Conservation (phyloP, 2,329 filamentous ascomycete genomes). For the Amylocarpus encephaloides region DNA sequence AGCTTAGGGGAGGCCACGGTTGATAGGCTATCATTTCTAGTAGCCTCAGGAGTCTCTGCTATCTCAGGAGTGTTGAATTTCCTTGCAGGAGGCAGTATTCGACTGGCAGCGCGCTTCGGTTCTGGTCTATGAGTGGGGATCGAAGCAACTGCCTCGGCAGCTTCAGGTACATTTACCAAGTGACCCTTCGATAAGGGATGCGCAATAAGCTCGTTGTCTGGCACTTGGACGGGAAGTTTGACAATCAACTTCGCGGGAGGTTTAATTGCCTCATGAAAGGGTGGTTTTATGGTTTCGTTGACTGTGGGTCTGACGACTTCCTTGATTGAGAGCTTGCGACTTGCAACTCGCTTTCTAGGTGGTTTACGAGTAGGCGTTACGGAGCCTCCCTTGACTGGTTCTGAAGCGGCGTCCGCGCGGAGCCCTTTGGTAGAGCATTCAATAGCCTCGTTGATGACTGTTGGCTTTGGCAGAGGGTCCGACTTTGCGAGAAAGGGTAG, state of each 20-base stretch:
- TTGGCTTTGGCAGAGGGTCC: background rate
- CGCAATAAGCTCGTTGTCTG: no score
- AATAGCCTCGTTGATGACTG: background rate
- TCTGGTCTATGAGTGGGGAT: slow-evolving; percentile 9
- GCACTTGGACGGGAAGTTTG: no score
- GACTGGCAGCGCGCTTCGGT: slow-evolving; percentile 14
- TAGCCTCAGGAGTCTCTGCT: slow-evolving; percentile 16
- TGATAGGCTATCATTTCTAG: slow-evolving; percentile 14
- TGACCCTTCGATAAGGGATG: no score
- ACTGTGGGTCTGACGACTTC: no score
- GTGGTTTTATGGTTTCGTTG: no score
- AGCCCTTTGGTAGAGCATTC: background rate
- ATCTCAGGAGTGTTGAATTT: slow-evolving; percentile 7
- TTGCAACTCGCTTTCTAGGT: slow-evolving; percentile 13
- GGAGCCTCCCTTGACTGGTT: background rate
- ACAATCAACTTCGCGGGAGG: no score
- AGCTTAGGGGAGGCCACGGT: slow-evolving; percentile 9
- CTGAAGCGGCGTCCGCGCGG: background rate
- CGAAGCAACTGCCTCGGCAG: background rate
- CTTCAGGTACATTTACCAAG: background rate
- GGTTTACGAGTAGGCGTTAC: slow-evolving; percentile 9
- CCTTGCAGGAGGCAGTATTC: background rate
- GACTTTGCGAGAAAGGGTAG: background rate
- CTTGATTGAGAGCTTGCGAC: slow-evolving; percentile 6
- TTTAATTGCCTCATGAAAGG: no score